A percentile compares a stretch with the other conserved stretches of the same genome.
phyloP scores from a whole-genome alignment of 805 yeast species.

The Myxozyma kluyveri region DNA sequence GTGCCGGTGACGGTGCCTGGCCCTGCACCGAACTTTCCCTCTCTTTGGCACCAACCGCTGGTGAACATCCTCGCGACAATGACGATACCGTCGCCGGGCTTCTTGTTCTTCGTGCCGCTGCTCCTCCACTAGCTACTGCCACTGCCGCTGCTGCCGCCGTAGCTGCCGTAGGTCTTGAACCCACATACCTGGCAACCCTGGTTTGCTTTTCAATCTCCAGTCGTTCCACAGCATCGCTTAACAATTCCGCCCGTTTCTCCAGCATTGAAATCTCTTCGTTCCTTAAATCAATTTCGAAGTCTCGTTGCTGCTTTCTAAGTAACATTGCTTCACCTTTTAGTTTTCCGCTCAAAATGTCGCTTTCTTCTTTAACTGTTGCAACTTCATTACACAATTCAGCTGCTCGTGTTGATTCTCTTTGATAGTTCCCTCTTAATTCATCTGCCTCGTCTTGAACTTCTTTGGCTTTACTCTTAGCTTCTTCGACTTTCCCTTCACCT shows the following conservation, averaged over 20 bases:
- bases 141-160: no score
- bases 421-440: slow-evolving; percentile 45
- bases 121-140: no score
- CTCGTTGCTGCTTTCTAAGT: slow-evolving; percentile 34
- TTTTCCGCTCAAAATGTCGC: slow-evolving; percentile 25
- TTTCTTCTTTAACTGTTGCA: slow-evolving; percentile 33
- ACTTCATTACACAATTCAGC: slow-evolving; percentile 37
- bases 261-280: slow-evolving; percentile 35
- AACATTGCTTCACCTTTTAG: slow-evolving; percentile 34
- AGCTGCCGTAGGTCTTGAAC: no score
- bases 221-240: slow-evolving; percentile 37
- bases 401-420: slow-evolving; percentile 36
- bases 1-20: no score
- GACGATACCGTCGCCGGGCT: slow-evolving; percentile 15
- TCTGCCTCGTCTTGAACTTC: slow-evolving; percentile 56
- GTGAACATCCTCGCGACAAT: slow-evolving; percentile 15
- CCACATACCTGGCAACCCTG: slow-evolving; percentile 24
- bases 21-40: no score
- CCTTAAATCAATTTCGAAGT: slow-evolving; percentile 35
- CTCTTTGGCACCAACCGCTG: no score
- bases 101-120: slow-evolving; percentile 18
- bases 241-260: slow-evolving; percentile 32
- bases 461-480: slow-evolving; percentile 38
- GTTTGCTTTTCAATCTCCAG: slow-evolving; percentile 28
- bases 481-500: slow-evolving; percentile 7